These are phyloP conservation scores for Heracleum sosnowskyi DNA, from an alignment of 129 eudicot species.

Conservation along the genomic window DNA sequence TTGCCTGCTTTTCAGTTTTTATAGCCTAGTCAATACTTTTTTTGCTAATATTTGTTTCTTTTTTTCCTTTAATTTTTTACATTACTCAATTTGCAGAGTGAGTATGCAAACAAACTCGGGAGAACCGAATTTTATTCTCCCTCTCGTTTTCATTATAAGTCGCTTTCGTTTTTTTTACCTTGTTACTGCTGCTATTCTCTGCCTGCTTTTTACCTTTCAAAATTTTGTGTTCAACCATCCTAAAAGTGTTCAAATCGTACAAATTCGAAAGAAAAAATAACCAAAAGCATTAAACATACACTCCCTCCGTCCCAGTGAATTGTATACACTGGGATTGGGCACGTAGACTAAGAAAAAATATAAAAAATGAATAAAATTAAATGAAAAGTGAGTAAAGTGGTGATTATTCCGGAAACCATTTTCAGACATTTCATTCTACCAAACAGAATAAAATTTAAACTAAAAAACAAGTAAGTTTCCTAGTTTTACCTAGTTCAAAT, in stretches of 20 bases:
- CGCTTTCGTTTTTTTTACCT: neutral
- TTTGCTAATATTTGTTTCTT: constrained; percentile 7
- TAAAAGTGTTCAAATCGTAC: too few species aligned
- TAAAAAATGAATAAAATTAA: too few species aligned
- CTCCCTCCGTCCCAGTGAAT: too few species aligned
- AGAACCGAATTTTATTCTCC: neutral
- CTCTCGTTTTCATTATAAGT: neutral
- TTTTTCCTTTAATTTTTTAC: neutral
- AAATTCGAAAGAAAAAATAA: too few species aligned
- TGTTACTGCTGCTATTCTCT: neutral
- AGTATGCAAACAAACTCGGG: neutral
- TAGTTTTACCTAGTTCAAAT: neutral
- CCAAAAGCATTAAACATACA: too few species aligned
- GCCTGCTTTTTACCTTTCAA: neutral
- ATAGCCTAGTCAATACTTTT: constrained; percentile 14
- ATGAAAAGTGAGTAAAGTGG: too few species aligned
- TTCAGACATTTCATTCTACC: neutral
- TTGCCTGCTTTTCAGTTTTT: constrained; percentile 15
- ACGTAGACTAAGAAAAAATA: too few species aligned
- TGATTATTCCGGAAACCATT: too few species aligned
- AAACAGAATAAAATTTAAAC: neutral
- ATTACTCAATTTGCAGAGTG: neutral
- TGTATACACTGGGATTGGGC: too few species aligned
- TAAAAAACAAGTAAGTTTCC: neutral
- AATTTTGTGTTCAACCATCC: neutral